Base-by-base conservation (phyloP, 805 yeast species). In the Barnettozyma populi region DNA sequence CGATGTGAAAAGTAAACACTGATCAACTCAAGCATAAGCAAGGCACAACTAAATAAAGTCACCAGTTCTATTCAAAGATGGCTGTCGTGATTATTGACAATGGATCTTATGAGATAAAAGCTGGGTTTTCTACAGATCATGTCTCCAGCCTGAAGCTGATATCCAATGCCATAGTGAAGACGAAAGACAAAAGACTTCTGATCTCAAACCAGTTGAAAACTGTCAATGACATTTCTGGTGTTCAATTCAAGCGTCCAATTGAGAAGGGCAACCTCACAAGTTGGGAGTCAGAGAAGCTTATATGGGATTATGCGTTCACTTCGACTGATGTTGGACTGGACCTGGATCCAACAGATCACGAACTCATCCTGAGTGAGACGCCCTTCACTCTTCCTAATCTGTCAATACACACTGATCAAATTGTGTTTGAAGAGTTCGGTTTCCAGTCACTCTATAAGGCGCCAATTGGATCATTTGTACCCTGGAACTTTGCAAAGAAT, bases 341-440 rank as follows among this genome's bases (percentile, higher is more conserved):
- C 44, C 57, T 74, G 11, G 68, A 62, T 39, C 72, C 72, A 16
- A 71, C 74, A 1, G 83, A 78, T 1, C 68, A 78, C 2, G 80
- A 84, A 47, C 69, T 94, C 37, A 72, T 90, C 0, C 72, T 87
- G 43, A 82, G 90, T 2, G 97, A 94, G 58, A 72, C 88, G 5
- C 92, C 95, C 21, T 81, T 84, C 60, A 85, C 89, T 44, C 68
- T 92, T 29, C 94, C 96, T 2, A 84, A 81, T 45, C 72, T 92
- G 29, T 86, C 95, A 34, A 81, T 81, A 55, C 86, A 86, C 63
- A 84, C 88, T 14, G 98, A 94, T 63, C 96, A 90, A 66, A 85
- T 94, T 0, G 76, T 94, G 0, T 92, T 95, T 68, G 99, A 94
- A 64, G 98, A 94, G 60, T 94, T 84, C 60, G 95, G 88, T 3